Evolutionary conservation across 495 filamentous ascomycete species (phyloP).

Genomic region (Aspergillus affinis): DNA sequence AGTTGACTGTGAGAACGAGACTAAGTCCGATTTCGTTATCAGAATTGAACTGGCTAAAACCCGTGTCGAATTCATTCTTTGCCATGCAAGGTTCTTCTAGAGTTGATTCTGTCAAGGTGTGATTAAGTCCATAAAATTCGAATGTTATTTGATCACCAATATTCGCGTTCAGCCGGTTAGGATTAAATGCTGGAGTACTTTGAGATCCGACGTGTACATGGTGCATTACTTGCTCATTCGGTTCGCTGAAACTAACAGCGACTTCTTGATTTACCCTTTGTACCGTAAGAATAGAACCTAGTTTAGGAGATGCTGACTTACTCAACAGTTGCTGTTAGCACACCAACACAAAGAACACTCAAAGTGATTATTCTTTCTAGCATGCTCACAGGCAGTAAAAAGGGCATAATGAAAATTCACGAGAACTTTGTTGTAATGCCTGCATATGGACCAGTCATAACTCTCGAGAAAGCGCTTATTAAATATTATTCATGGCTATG

Average conservation of each 20-base stretch:
- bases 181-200: conserved; percentile 4
- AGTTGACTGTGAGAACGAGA: conserved; percentile 7
- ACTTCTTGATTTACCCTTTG: not conserved
- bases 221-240: not conserved
- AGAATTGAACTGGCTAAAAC: conserved; percentile 10
- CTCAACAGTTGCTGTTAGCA: too few relatives aligned
- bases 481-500: too few relatives aligned
- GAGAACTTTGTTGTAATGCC: too few relatives aligned
- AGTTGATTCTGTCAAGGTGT: conserved; percentile 11
- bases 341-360: too few relatives aligned
- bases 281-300: not conserved
- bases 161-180: conserved; percentile 9
- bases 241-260: not conserved
- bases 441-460: too few relatives aligned
- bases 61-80: not conserved
- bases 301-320: too few relatives aligned
- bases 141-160: conserved; percentile 12
- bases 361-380: too few relatives aligned
- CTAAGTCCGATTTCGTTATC: not conserved
- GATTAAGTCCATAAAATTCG: conserved; percentile 6
- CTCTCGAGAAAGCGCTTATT: too few relatives aligned
- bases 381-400: too few relatives aligned
- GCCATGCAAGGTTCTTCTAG: conserved; percentile 6
- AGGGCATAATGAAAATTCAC: too few relatives aligned
- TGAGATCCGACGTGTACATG: conserved; percentile 7